These are phyloP conservation scores for Trypanosoma platydactyli DNA, from an alignment of 208 protist species.

Conservation along the genomic window DNA sequence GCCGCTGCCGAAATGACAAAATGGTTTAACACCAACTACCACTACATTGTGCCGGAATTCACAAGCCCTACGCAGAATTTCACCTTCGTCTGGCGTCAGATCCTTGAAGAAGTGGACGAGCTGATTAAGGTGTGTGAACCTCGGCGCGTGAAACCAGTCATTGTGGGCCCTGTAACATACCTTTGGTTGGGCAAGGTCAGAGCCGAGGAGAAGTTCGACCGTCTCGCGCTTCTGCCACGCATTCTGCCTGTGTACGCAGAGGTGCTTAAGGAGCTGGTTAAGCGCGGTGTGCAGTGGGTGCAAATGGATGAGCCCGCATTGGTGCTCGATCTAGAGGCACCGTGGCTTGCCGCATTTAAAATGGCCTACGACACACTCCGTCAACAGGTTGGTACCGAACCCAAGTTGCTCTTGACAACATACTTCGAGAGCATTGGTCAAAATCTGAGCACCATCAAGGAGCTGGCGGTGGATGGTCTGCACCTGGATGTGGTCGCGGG, in stretches of 20 bases:
- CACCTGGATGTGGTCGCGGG: conserved; percentile 69
- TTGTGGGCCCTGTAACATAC: conserved; percentile 85
- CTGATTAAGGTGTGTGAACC: conserved; percentile 42
- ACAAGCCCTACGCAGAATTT: conserved; percentile 37
- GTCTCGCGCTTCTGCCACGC: conserved; percentile 37
- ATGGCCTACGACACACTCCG: conserved; percentile 38
- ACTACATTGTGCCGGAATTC: conserved; percentile 93
- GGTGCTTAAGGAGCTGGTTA: conserved; percentile 53
- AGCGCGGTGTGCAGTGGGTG: conserved; percentile 59
- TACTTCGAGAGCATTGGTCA: conserved; percentile 82
- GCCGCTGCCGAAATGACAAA: conserved; percentile 89
- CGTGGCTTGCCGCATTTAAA: conserved; percentile 33
- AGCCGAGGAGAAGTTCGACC: conserved; percentile 48
- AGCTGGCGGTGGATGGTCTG: conserved; percentile 67
- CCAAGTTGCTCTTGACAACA: conserved; percentile 70
- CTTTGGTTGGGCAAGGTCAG: conserved; percentile 71
- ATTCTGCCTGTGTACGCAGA: conserved; percentile 69
- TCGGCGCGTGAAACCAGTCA: conserved; percentile 54
- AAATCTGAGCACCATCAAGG: conserved; percentile 38
- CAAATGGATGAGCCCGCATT: conserved; percentile 90
- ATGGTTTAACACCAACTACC: conserved; percentile 95
- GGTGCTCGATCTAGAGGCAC: conserved; percentile 55
- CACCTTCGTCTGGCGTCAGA: conserved; percentile 39
- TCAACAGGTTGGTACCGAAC: conserved; percentile 12
- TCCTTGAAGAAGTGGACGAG: conserved; percentile 64